A percentile compares a stretch with the other conserved stretches of the same genome.
Conservation (phyloP, 2,329 filamentous ascomycete species). For the Microcera coccophila region DNA sequence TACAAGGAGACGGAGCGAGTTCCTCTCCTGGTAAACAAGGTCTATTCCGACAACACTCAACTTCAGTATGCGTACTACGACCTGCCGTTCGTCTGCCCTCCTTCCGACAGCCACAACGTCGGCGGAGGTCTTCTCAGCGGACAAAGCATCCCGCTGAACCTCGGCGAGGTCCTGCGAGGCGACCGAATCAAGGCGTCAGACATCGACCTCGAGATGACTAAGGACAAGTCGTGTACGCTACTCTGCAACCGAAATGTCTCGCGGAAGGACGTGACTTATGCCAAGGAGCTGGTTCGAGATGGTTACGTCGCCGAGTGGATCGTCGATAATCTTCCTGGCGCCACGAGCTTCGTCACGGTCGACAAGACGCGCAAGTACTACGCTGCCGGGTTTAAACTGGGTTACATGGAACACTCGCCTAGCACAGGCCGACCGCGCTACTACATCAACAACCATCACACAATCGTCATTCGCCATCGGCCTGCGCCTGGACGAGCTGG, state of each 20-base stretch:
- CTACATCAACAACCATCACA: constrained; percentile 85
- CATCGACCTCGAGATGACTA: constrained; percentile 73
- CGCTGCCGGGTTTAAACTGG: constrained; percentile 83
- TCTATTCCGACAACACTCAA: constrained; percentile 84
- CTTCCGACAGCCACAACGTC: constrained; percentile 62
- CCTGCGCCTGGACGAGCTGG: constrained; percentile 65
- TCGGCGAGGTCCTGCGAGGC: constrained; percentile 82
- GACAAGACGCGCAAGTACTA: constrained; percentile 86
- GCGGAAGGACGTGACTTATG: constrained; percentile 61
- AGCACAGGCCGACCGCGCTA: constrained; percentile 59
- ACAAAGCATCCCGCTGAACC: constrained; percentile 73
- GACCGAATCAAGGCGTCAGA: constrained; percentile 83
- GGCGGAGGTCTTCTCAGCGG: constrained; percentile 69
- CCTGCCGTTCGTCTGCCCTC: constrained; percentile 81
- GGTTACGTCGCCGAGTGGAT: constrained; percentile 93
- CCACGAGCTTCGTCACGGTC: constrained; percentile 81
- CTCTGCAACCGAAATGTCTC: constrained; percentile 68
- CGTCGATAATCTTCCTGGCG: constrained; percentile 84
- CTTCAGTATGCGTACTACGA: constrained; percentile 91
- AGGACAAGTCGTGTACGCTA: constrained; percentile 67
- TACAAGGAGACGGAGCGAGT: constrained; percentile 74
- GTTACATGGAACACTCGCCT: constrained; percentile 65
- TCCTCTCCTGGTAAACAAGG: constrained; percentile 85
- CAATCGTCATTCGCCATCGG: constrained; percentile 76
- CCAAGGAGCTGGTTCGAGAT: constrained; percentile 67